phyloP scores from a whole-genome alignment of 192 early-diverging fungal species.

The Coemansia sp. region DNA sequence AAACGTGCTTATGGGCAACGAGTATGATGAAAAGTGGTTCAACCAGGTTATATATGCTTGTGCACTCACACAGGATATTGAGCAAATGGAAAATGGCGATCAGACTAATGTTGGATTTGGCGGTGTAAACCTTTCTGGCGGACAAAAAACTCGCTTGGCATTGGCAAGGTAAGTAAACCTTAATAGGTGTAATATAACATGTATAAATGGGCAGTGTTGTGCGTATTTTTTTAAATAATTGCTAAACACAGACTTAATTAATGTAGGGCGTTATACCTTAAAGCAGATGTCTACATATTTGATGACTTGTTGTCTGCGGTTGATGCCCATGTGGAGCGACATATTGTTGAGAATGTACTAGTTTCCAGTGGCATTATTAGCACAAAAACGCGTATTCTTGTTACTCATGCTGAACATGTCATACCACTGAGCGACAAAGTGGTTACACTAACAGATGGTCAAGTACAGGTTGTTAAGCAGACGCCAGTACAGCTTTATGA shows the following conservation, averaged over 20 bases:
- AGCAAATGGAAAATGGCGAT: slow-evolving; percentile 21
- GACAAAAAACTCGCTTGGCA: slow-evolving; percentile 63
- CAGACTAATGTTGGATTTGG: slow-evolving; percentile 58
- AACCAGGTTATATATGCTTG: slow-evolving; percentile 25
- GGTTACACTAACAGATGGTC: slow-evolving; percentile 17
- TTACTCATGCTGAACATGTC: slow-evolving; percentile 43
- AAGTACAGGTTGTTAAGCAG: slow-evolving; percentile 8
- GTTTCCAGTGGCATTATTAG: slow-evolving; percentile 25
- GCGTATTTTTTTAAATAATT: background rate
- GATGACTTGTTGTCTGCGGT: slow-evolving; percentile 76
- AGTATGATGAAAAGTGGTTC: slow-evolving; percentile 34
- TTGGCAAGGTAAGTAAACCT: slow-evolving; percentile 60
- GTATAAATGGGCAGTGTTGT: background rate
- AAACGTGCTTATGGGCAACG: slow-evolving; percentile 46
- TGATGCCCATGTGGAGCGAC: slow-evolving; percentile 61
- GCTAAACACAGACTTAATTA: no score
- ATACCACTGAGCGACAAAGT: slow-evolving; percentile 25
- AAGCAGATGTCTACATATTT: slow-evolving; percentile 64
- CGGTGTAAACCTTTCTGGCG: slow-evolving; percentile 63
- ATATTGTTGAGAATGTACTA: slow-evolving; percentile 57
- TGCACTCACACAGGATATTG: slow-evolving; percentile 33
- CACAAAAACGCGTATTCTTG: slow-evolving; percentile 51
- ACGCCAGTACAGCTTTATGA: background rate
- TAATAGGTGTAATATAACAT: no score
- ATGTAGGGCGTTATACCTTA: slow-evolving; percentile 59